These are phyloP conservation scores for Penicillium sp. DNA, from an alignment of 2,329 filamentous ascomycete species.

Conservation along the genomic window DNA sequence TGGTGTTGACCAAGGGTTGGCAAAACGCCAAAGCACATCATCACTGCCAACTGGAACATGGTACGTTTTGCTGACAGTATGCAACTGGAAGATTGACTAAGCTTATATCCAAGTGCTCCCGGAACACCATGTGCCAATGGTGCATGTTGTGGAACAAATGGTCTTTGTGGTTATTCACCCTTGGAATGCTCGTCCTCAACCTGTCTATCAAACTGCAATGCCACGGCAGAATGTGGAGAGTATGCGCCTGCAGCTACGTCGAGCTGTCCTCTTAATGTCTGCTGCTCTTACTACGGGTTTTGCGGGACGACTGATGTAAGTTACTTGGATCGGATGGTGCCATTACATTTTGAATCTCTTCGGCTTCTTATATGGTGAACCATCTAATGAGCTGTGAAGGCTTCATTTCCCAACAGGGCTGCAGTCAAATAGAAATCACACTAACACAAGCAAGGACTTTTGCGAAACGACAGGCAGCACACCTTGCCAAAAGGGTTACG, in stretches of 20 bases:
- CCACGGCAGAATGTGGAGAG: slow-evolving; percentile 20
- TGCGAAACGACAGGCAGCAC: too few species aligned
- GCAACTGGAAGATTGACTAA: too few species aligned
- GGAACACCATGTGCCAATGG: slow-evolving; percentile 9
- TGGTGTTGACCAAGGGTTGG: background rate
- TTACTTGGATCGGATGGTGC: slow-evolving; percentile 13
- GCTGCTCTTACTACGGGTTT: slow-evolving; percentile 17
- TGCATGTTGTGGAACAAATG: slow-evolving; percentile 15
- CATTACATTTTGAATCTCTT: too few species aligned
- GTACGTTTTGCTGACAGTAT: too few species aligned
- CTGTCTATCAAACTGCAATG: slow-evolving; percentile 19
- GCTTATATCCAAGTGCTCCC: background rate
- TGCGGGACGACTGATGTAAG: slow-evolving; percentile 15
- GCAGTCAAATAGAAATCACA: too few species aligned
- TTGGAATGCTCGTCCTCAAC: slow-evolving; percentile 7
- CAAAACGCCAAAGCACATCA: background rate
- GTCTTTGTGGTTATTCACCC: slow-evolving; percentile 7
- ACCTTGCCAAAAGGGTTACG: background rate
- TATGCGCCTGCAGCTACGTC: slow-evolving; percentile 12
- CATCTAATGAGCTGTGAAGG: slow-evolving; percentile 12
- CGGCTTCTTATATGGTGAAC: too few species aligned
- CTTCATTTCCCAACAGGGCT: slow-evolving; percentile 5
- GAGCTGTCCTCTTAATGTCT: slow-evolving; percentile 14
- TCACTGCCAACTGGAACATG: background rate
- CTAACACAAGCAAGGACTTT: background rate